Evolutionary conservation across 257 asterid genomes (phyloP).

Genomic region (Solanum chilense): DNA sequence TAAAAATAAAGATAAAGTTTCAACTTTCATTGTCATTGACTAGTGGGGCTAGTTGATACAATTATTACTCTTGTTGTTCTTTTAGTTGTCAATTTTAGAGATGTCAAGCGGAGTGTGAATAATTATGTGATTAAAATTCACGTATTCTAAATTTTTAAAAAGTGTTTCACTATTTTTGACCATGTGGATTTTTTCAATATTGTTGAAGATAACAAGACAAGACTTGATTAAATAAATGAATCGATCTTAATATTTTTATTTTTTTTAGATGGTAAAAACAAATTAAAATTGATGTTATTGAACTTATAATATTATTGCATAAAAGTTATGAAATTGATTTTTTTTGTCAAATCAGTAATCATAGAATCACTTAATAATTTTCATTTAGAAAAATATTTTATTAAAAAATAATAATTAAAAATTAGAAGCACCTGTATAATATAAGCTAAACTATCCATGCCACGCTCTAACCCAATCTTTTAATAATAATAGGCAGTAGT

Average conservation of each 20-base stretch:
- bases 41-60: background rate
- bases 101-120: background rate
- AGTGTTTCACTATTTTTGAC: background rate
- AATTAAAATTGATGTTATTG: background rate
- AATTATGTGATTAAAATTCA: background rate
- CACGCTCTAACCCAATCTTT: background rate
- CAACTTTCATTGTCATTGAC: background rate
- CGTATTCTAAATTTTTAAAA: background rate
- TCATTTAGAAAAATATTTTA: background rate
- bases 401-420: background rate
- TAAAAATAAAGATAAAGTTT: background rate
- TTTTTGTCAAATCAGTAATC: no score
- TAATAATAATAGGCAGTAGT: background rate
- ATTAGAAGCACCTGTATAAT: background rate
- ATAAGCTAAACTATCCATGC: background rate
- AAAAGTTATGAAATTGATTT: background rate
- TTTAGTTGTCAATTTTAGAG: background rate
- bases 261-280: background rate
- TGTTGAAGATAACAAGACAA: background rate
- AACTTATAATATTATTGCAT: background rate
- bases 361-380: no score
- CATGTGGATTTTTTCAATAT: background rate
- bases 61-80: background rate
- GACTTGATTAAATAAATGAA: background rate
- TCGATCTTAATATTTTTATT: no score